Base-by-base conservation (phyloP, 192 early-diverging fungal genomes). In the Rhizoclosmatium sp. region DNA sequence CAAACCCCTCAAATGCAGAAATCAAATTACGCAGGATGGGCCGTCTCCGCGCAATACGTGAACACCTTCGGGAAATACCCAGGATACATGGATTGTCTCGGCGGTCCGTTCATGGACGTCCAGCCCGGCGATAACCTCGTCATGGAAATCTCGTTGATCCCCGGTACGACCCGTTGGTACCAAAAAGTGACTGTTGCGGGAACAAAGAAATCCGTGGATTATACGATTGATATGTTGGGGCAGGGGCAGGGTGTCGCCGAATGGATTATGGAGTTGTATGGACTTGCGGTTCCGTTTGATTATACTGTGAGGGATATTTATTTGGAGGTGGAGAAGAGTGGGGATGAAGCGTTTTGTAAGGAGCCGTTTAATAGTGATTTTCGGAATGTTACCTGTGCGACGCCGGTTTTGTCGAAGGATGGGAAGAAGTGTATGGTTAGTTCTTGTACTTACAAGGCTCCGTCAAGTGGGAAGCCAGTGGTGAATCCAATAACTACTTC, bases 41-140 rank as follows among this genome's bases (percentile, higher is more conserved):
- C n/a, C 70, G 41, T 72, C 70, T 40, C 21, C 47, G 70, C 51
- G 51, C 70, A 42, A 2, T 72, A 72, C 54, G 70, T 72, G n/a
- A 72, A 72, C 40, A 19, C 44, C 31, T 14, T 1, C 23, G 62
- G 62, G 16, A 65, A 31, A n/a, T 12, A 12, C 9, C 62, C 62
- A 0, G 62, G 62, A 19, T 65, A 31, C 23, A 23, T 40, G 62
- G 62, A 31, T 9, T 65, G 70, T 41, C 14, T 39, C 40, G 70
- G 70, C 54, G 70, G 70, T 23, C 14, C 47, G 9, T 19, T 72
- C 54, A 59, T 59, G 56, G 19, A 16, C 48, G 70, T 72, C n/a
- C 47, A 51, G 40, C 70, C 70, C 7, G 54, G 54, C 3, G 70
- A 72, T 23, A 31, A 14, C 4, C 19, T 72, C 42, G 21, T 10